These are phyloP conservation scores for Zymoseptoria tritici DNA, from an alignment of 2,329 filamentous ascomycete species.

Conservation along the genomic window DNA sequence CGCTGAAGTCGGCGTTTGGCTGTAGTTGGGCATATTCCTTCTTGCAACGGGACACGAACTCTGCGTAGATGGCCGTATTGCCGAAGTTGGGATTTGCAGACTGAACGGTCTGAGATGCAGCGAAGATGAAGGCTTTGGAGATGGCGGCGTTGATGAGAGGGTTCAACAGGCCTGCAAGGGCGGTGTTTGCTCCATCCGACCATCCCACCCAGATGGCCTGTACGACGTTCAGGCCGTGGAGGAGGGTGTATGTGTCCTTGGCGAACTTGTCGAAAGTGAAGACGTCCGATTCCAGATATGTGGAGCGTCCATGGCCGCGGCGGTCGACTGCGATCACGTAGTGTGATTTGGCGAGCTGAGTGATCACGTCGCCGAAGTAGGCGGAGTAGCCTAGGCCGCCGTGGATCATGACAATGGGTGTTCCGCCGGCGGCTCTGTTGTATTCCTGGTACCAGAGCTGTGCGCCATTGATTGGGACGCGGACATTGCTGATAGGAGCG, in stretches of 20 bases:
- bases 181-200: constrained; percentile 37
- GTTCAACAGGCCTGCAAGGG: constrained; percentile 33
- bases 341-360: constrained; percentile 28
- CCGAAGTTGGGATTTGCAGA: constrained; percentile 34
- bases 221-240: constrained; percentile 26
- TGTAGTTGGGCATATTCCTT: constrained; percentile 34
- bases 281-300: constrained; percentile 29
- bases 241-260: constrained; percentile 30
- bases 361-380: constrained; percentile 36
- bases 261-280: constrained; percentile 38
- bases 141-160: constrained; percentile 27
- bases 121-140: constrained; percentile 37
- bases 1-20: constrained; percentile 31
- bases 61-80: constrained; percentile 28
- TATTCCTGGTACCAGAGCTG: constrained; percentile 39
- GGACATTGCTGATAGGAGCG: constrained; percentile 31
- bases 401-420: constrained; percentile 35
- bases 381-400: constrained; percentile 39
- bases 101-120: constrained; percentile 26
- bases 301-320: constrained; percentile 38
- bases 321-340: constrained; percentile 38
- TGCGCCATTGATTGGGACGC: constrained; percentile 31
- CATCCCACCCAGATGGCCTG: constrained; percentile 35
- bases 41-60: constrained; percentile 31
- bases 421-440: constrained; percentile 29